Evolutionary conservation across 305 asterid species (phyloP), one percentile per base, ranked within the genome.

Genomic region (Fraxinus baroniana): DNA sequence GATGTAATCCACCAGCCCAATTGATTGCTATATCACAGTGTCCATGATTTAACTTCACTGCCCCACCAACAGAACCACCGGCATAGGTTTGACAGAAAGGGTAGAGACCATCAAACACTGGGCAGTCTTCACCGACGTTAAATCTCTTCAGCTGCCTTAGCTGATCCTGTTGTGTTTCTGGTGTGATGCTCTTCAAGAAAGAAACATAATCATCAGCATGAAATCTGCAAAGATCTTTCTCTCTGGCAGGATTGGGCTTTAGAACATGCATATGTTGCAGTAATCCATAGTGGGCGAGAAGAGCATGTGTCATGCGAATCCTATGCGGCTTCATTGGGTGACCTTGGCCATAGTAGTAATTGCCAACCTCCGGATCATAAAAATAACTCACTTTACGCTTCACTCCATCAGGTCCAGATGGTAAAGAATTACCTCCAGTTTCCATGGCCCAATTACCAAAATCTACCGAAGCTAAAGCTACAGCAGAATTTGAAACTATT

Each of bases 1-100:
- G 93, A 86, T 90, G 93, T 36, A 90, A 83, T 77, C 93, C 93
- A 83, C 93, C 93, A 78, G 93, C 91, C 93, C 93, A 90, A 78
- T 90, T 90, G 17, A 90, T 83, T 2, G 93, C 91, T 78, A 90
- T 90, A 79, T 90, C 93, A 81, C 93, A 90, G 20, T 90, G 93
- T 6, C 87, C 90, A 71, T 90, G 91, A 77, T 90, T 88, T 39
- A 90, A 83, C 89, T 90, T 90, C 72, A 90, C 93, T 0, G 93
- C 90, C 55, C 93, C 93, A 80, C 93, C 93, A 79, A 90, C 91
- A 1, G 93, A 90, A 80, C 93, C 93, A 20, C 93, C 91, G n/a
- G 93, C 93, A 79, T 88, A 90, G 44, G 93, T 90, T 82, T 90
- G 93, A 83, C 93, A 90, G 80, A n/a, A 52, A 52, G 64, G 64